These are phyloP conservation scores for Spergularia marina DNA, from an alignment of 148 eudicot genomes.

Conservation along the genomic window DNA sequence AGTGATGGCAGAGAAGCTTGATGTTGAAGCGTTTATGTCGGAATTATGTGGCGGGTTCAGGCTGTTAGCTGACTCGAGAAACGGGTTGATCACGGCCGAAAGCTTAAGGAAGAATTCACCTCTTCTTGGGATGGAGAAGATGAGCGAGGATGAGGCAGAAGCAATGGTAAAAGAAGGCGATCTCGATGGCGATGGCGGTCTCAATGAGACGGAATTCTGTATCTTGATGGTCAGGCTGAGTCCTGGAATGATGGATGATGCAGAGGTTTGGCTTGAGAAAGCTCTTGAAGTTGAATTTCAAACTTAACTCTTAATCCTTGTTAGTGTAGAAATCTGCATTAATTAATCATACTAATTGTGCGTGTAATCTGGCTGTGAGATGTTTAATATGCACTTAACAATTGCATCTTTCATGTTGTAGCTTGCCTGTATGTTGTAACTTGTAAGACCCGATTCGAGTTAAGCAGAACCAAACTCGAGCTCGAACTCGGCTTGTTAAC, in stretches of 20 bases:
- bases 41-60: slow-evolving; percentile 35
- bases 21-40: slow-evolving; percentile 26
- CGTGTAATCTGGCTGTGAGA: neutral
- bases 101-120: slow-evolving; percentile 35
- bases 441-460: no score
- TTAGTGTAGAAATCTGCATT: neutral
- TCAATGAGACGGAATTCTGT: slow-evolving; percentile 35
- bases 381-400: neutral
- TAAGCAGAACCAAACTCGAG: no score
- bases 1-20: slow-evolving; percentile 34
- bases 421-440: neutral
- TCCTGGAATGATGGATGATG: slow-evolving; percentile 34
- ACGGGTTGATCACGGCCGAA: slow-evolving; percentile 31
- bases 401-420: neutral
- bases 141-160: slow-evolving; percentile 29
- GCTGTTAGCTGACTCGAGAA: slow-evolving; percentile 24
- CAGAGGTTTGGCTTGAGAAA: slow-evolving; percentile 27
- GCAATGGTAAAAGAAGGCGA: slow-evolving; percentile 36
- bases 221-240: slow-evolving; percentile 39
- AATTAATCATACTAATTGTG: neutral
- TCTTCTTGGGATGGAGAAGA: slow-evolving; percentile 29
- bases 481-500: no score
- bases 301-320: neutral
- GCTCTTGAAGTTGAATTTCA: slow-evolving; percentile 25
- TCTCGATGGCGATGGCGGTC: slow-evolving; percentile 29